These are phyloP conservation scores for Madurella mycetomatis DNA, from an alignment of 2,329 filamentous ascomycete genomes.

Conservation along the genomic window DNA sequence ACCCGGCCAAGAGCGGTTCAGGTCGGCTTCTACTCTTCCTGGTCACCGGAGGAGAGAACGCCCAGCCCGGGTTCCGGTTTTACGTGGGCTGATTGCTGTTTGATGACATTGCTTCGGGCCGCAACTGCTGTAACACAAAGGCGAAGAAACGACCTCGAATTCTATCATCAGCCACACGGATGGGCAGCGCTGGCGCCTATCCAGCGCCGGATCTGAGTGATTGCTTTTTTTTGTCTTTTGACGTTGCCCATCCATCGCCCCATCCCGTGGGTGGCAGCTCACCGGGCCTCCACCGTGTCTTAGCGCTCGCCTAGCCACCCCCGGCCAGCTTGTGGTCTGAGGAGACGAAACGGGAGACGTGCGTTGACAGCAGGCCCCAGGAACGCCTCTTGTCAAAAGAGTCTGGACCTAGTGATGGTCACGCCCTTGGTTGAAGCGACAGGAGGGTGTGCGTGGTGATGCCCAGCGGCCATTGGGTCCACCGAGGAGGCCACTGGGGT, in stretches of 20 bases:
- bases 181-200: background rate
- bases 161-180: background rate
- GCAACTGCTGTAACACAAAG: constrained; percentile 7
- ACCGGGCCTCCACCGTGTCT: constrained; percentile 8
- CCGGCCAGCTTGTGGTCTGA: constrained; percentile 1
- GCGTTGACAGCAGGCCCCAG: constrained; percentile 5
- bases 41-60: background rate
- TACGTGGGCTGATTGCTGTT: background rate
- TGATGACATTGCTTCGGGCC: background rate
- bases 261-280: background rate
- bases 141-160: background rate
- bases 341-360: constrained; percentile 2
- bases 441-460: background rate
- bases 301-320: background rate
- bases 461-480: background rate
- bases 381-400: background rate
- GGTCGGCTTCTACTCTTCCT: background rate
- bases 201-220: background rate
- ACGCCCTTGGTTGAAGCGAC: background rate
- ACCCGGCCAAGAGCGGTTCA: background rate
- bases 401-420: background rate
- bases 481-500: background rate
- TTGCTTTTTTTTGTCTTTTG: background rate
- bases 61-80: background rate
- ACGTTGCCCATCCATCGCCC: background rate